phyloP scores from a whole-genome alignment of 225 moss, liverwort and hornwort species.

The Anthoceros angustus region DNA sequence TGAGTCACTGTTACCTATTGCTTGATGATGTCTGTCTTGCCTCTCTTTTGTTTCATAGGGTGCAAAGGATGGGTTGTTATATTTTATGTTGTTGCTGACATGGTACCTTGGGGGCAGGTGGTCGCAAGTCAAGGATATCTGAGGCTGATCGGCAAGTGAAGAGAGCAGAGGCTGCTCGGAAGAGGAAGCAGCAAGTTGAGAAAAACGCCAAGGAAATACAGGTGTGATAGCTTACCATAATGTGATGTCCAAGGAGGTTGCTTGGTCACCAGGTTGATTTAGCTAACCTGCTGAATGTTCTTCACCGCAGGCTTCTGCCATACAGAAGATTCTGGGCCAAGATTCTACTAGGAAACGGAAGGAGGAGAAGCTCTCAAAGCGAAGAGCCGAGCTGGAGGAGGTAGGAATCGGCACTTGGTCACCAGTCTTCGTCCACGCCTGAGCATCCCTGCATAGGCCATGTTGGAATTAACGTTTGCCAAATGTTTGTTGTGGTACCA shows the following conservation, averaged over 20 bases:
- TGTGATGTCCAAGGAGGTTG: background rate
- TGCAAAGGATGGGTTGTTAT: background rate
- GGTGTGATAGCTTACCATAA: conserved; percentile 14
- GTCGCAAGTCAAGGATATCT: conserved; percentile 43
- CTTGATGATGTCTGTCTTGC: background rate
- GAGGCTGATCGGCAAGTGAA: conserved; percentile 86
- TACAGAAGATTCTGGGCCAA: conserved; percentile 85
- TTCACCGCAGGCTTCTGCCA: conserved; percentile 55
- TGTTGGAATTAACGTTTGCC: too few relatives aligned
- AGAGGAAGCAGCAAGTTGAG: conserved; percentile 89
- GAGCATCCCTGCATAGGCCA: too few relatives aligned
- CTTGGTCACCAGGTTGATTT: conserved; percentile 5
- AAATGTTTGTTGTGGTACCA: conserved; percentile 1
- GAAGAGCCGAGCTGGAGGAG: conserved; percentile 77
- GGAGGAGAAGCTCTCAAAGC: conserved; percentile 77
- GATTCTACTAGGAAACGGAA: conserved; percentile 92
- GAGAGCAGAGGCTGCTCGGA: conserved; percentile 74
- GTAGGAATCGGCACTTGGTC: conserved; percentile 8
- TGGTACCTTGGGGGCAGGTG: conserved; percentile 21
- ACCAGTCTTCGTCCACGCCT: background rate
- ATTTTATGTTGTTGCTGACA: background rate
- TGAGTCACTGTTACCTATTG: conserved; percentile 16
- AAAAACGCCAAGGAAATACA: conserved; percentile 79
- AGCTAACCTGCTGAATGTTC: conserved; percentile 9
- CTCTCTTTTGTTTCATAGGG: background rate